Evolutionary conservation across 2,329 filamentous ascomycete genomes (phyloP), one percentile per base, ranked within the genome.

Genomic region (Ophidiomyces ophidiicola): DNA sequence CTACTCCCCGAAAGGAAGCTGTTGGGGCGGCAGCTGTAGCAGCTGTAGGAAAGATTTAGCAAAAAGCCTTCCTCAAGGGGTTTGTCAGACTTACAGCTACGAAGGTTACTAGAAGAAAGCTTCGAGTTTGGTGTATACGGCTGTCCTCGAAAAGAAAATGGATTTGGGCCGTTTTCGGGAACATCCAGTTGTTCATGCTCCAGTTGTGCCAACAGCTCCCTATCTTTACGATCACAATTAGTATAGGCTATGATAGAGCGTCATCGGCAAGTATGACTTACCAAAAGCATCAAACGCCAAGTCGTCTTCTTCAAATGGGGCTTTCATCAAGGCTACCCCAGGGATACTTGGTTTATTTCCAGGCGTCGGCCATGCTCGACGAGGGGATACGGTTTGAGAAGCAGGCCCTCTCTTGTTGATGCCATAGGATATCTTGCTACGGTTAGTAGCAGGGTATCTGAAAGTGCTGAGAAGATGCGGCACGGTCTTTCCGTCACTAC

Each of bases 251-350:
- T n/a, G n/a, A n/a, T n/a, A n/a, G n/a, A n/a, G n/a, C n/a, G n/a
- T 34, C 10, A 10, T 33, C 28, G 30, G 33, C 21, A 8, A 24
- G 11, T 12, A 12, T 32, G 17, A 46, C 58, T 48, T 48, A 72
- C 70, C 68, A 47, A 71, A 72, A 2, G 60, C 60, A 55, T 73
- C 67, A 8, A 70, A 54, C 5, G 54, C 48, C n/a, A 51, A 21
- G 20, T 58, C 54, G 21, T 53, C 48, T 33, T 57, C 49, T 8
- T 33, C 37, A 8, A n/a, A 5, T 8, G 36, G 28, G 1, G 17
- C 5, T 18, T 31, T 20, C 12, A 15, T 11, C n/a, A 15, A 11
- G 12, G 3, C 15, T 21, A 21, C 15, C 11, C 6, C 14, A 2
- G 17, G 3, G 10, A 24, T 17, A 6, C 7, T 15, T 10, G 7